These are phyloP conservation scores for Trichoderma sp. DNA, from an alignment of 2,329 filamentous ascomycete genomes.

Conservation along the genomic window DNA sequence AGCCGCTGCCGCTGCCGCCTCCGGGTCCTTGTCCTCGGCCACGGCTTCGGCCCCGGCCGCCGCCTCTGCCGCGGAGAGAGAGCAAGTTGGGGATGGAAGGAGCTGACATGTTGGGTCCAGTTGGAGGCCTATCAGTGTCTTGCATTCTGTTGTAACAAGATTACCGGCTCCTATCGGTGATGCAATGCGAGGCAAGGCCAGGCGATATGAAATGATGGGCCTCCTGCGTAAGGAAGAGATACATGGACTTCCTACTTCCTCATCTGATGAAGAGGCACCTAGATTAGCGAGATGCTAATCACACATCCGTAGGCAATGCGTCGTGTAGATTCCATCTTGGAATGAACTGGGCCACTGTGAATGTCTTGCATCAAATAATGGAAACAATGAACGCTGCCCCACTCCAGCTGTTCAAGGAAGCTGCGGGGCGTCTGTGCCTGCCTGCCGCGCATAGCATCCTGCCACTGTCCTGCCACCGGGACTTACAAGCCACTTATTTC, in stretches of 20 bases:
- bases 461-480: not conserved
- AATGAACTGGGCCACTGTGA: not conserved
- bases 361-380: not conserved
- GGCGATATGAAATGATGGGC: not conserved
- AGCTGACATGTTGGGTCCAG: conserved; percentile 60
- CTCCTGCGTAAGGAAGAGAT: not conserved
- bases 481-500: not conserved
- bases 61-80: conserved; percentile 50
- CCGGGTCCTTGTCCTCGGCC: conserved; percentile 43
- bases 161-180: not conserved
- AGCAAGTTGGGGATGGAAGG: conserved; percentile 78
- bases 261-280: not conserved
- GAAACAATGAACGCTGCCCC: not conserved
- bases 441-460: not conserved
- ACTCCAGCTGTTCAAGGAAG: not conserved
- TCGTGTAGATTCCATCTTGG: not conserved
- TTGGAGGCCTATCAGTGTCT: not conserved
- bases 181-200: not conserved
- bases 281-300: no score
- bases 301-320: not conserved
- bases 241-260: not conserved
- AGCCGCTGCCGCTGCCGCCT: conserved; percentile 25
- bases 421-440: conserved; percentile 12
- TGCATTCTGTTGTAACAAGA: not conserved
- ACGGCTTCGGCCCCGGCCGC: conserved; percentile 45